Conservation (phyloP, 345 rosid species). For the Melaleuca quinquenervia region DNA sequence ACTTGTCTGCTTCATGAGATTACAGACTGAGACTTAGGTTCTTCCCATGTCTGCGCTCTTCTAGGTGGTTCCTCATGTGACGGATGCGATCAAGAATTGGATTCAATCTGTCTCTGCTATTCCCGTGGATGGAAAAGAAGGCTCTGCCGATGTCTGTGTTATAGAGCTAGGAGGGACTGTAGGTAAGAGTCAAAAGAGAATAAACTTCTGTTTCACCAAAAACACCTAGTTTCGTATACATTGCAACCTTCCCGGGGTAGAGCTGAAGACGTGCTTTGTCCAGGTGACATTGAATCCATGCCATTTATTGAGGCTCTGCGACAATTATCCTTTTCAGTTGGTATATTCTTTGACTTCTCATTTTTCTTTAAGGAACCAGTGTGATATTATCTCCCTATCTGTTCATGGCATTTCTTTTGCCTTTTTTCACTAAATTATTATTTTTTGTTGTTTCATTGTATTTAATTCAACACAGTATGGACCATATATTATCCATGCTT, state of each 20-base stretch:
- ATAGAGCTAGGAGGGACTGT: constrained; percentile 98
- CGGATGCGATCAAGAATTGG: constrained; percentile 92
- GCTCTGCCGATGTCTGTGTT: constrained; percentile 87
- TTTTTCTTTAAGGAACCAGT: neutral
- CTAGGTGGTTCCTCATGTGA: constrained; percentile 95
- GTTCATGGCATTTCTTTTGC: neutral
- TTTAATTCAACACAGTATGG: neutral
- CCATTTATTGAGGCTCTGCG: constrained; percentile 97
- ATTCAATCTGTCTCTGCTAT: constrained; percentile 56
- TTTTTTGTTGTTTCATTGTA: neutral
- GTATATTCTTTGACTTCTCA: constrained; percentile 26
- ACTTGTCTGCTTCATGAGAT: neutral
- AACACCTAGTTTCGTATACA: neutral
- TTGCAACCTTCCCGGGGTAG: neutral
- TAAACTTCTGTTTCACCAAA: neutral
- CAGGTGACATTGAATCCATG: constrained; percentile 98
- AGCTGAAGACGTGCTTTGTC: neutral
- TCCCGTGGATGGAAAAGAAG: constrained; percentile 91
- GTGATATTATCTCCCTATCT: neutral
- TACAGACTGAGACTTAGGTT: neutral
- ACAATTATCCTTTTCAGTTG: constrained; percentile 84
- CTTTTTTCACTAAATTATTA: neutral
- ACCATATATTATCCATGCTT: neutral
- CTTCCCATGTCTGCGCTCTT: neutral
- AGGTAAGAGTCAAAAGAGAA: constrained; percentile 39